Percentiles rank a stretch among this genome's conserved stretches.
Conservation (phyloP, 192 early-diverging fungal genomes). For the Coemansia sp. region DNA sequence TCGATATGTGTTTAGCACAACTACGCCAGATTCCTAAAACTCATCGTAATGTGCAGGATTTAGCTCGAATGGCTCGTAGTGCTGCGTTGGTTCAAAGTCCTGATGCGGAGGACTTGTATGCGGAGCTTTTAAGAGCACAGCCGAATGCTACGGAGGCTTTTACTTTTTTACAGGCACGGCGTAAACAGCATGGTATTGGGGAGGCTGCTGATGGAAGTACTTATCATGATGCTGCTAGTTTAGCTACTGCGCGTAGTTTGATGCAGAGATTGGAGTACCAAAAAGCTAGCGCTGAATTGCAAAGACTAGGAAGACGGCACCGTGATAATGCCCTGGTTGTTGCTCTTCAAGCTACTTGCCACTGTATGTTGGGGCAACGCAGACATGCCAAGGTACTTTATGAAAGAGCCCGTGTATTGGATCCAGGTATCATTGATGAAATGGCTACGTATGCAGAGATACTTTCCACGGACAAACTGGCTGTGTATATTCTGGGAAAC, state of each 20-base stretch:
- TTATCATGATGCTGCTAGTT: conserved; percentile 22
- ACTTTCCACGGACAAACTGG: conserved; percentile 18
- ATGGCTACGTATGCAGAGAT: conserved; percentile 35
- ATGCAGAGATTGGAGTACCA: conserved; percentile 26
- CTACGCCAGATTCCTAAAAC: conserved; percentile 41
- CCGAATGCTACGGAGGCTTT: conserved; percentile 37
- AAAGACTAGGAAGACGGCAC: conserved; percentile 16
- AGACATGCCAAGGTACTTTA: conserved; percentile 17
- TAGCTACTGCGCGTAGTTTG: conserved; percentile 16
- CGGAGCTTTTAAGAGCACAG: conserved; percentile 21
- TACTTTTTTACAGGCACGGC: conserved; percentile 4
- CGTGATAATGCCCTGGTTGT: conserved; percentile 19
- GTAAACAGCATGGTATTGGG: background rate
- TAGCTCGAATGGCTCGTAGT: conserved; percentile 37
- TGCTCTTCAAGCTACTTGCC: conserved; percentile 36
- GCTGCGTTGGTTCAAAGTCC: conserved; percentile 19
- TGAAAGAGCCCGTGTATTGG: conserved; percentile 18
- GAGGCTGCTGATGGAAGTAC: conserved; percentile 6
- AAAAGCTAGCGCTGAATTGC: conserved; percentile 8
- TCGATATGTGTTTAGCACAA: conserved; percentile 45
- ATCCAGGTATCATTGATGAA: conserved; percentile 18
- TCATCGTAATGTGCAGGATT: conserved; percentile 19
- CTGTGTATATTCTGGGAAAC: conserved; percentile 29
- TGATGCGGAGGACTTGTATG: conserved; percentile 25
- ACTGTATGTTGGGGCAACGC: conserved; percentile 18